These are phyloP conservation scores for Vigna unguiculata DNA, from an alignment of 306 rosid genomes.

Conservation along the genomic window DNA sequence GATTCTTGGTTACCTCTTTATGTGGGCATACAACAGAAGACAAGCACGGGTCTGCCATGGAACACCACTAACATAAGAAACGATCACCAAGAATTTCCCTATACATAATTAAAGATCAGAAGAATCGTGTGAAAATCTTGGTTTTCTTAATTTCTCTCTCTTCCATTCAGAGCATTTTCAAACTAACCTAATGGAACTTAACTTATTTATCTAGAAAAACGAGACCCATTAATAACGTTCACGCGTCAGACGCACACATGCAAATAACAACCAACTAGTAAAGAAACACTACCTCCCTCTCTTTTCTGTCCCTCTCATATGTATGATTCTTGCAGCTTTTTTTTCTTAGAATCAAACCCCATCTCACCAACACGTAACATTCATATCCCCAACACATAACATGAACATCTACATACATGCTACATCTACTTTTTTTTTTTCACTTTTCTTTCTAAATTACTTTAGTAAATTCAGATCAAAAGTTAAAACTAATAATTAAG, in stretches of 20 bases:
- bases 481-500: too few relatives aligned
- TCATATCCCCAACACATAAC: slow-evolving; percentile 34
- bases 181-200: neutral
- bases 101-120: slow-evolving; percentile 14
- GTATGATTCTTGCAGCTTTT: slow-evolving; percentile 59
- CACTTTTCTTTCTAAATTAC: neutral
- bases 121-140: slow-evolving; percentile 37
- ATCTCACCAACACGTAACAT: slow-evolving; percentile 46
- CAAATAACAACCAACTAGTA: slow-evolving; percentile 41
- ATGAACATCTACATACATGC: slow-evolving; percentile 10
- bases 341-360: slow-evolving; percentile 47
- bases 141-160: neutral
- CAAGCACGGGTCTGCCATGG: slow-evolving; percentile 11
- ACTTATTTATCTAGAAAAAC: slow-evolving; percentile 36
- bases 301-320: slow-evolving; percentile 44
- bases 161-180: neutral
- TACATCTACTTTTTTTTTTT: slow-evolving; percentile 18
- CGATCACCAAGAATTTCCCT: neutral
- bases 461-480: neutral
- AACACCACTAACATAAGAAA: neutral
- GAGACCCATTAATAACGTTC: slow-evolving; percentile 60
- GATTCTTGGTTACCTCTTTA: slow-evolving; percentile 29
- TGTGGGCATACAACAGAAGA: slow-evolving; percentile 21
- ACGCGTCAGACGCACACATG: slow-evolving; percentile 64
- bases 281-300: slow-evolving; percentile 34